These are phyloP conservation scores for Gautieria morchelliformis DNA, from an alignment of 768 basidiomycete species.

Conservation along the genomic window DNA sequence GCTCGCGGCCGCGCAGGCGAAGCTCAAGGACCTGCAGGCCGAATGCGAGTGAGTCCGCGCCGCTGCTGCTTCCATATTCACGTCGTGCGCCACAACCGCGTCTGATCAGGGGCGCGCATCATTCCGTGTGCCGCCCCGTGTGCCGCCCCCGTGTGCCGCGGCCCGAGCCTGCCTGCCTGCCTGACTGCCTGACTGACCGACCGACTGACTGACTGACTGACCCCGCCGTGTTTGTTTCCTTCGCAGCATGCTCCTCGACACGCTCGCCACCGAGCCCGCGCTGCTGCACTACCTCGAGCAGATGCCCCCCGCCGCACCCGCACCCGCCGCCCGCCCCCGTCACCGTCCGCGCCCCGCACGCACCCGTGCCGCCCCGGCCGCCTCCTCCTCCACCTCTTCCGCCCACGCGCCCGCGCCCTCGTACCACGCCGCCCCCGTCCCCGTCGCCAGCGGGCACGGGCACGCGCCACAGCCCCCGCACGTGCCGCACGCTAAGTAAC, in stretches of 20 bases:
- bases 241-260: constrained; percentile 8
- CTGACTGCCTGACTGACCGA: too few relatives aligned
- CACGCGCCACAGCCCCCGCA: background rate
- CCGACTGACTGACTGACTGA: too few relatives aligned
- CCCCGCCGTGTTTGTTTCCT: background rate
- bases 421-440: background rate
- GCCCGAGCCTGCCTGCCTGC: too few relatives aligned
- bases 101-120: too few relatives aligned
- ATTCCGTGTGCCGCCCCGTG: too few relatives aligned
- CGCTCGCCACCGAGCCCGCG: constrained; percentile 1
- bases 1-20: background rate
- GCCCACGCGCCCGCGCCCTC: background rate
- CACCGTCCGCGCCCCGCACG: background rate
- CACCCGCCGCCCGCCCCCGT: background rate
- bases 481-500: background rate
- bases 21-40: constrained; percentile 7
- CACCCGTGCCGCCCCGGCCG: background rate
- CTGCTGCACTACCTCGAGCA: constrained; percentile 1
- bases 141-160: too few relatives aligned
- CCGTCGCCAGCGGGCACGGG: background rate
- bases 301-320: background rate
- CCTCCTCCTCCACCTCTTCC: background rate
- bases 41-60: constrained; percentile 9
- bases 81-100: background rate
- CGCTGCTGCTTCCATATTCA: too few relatives aligned